These are phyloP conservation scores for Phialophora expanda DNA, from an alignment of 2,329 filamentous ascomycete genomes.

Conservation along the genomic window DNA sequence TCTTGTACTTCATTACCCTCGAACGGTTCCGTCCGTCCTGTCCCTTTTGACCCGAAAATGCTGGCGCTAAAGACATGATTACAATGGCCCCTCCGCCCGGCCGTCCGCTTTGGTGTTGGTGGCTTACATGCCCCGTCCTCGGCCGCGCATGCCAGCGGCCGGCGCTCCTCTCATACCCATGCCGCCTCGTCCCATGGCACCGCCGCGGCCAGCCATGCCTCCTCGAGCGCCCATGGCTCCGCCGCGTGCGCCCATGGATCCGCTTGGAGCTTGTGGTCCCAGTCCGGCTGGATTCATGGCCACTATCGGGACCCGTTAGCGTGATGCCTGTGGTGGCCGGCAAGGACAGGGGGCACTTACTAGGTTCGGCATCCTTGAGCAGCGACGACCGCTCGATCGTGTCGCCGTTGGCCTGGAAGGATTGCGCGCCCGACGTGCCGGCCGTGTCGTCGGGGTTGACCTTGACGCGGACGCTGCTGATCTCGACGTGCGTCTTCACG, in stretches of 20 bases:
- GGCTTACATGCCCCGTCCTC: not conserved
- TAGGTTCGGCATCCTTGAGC: constrained; percentile 19
- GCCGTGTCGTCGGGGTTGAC: constrained; percentile 20
- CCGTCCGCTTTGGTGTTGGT: not conserved
- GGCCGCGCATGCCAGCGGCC: not conserved
- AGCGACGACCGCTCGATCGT: constrained; percentile 22
- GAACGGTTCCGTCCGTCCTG: not conserved
- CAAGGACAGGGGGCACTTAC: not conserved
- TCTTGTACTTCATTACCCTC: not conserved
- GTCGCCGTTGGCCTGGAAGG: constrained; percentile 20
- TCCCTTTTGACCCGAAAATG: not conserved
- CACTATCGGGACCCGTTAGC: not conserved
- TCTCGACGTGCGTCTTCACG: constrained; percentile 19
- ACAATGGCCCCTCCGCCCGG: not conserved
- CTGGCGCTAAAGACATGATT: not conserved
- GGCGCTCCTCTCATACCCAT: not conserved
- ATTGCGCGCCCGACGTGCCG: constrained; percentile 13
- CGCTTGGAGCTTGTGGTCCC: not conserved
- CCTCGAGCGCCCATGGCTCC: constrained; percentile 16
- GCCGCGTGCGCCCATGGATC: constrained; percentile 13
- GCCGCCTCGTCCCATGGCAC: constrained; percentile 4
- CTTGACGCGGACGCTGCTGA: constrained; percentile 22
- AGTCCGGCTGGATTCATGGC: not conserved
- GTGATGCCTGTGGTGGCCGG: no score
- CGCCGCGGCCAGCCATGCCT: constrained; percentile 9